Percentiles rank a stretch among this genome's conserved stretches.
Evolutionary conservation across 2,329 filamentous ascomycete species (phyloP).

Genomic region (Clonostachys rosea): DNA sequence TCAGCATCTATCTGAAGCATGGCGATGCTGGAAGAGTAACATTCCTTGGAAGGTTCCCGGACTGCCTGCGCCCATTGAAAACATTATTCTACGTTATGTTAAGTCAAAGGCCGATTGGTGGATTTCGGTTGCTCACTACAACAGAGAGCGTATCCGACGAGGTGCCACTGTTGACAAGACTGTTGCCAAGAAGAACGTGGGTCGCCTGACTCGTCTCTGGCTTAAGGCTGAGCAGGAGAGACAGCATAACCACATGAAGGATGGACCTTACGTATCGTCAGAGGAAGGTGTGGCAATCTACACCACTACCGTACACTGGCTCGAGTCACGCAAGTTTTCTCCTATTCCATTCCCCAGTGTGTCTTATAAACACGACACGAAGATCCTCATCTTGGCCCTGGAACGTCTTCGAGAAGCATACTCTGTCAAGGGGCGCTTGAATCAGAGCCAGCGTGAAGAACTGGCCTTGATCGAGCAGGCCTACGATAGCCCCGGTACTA

Average conservation of each 20-base stretch:
- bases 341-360: conserved; percentile 98
- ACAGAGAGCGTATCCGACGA: conserved; percentile 91
- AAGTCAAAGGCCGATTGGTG: conserved; percentile 99
- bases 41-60: conserved; percentile 99
- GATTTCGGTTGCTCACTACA: conserved; percentile 99
- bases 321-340: conserved; percentile 96
- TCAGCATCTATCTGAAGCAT: conserved; percentile 95
- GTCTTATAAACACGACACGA: conserved; percentile 99
- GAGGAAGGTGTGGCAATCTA: conserved; percentile 99
- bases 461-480: conserved; percentile 95
- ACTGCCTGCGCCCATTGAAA: conserved; percentile 93
- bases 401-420: conserved; percentile 93
- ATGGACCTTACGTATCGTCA: conserved; percentile 95
- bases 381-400: conserved; percentile 92
- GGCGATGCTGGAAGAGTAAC: conserved; percentile 99
- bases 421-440: conserved; percentile 93
- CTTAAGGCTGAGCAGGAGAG: conserved; percentile 97
- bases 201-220: conserved; percentile 90
- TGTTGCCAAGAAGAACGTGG: conserved; percentile 98
- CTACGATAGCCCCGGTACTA: conserved; percentile 96
- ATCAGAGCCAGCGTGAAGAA: conserved; percentile 96
- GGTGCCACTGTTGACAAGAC: conserved; percentile 99
- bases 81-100: conserved; percentile 96
- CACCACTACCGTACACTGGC: conserved; percentile 97
- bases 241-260: conserved; percentile 99